phyloP scores from a whole-genome alignment of 2,329 filamentous ascomycete genomes.

The Trichoderma sp. region DNA sequence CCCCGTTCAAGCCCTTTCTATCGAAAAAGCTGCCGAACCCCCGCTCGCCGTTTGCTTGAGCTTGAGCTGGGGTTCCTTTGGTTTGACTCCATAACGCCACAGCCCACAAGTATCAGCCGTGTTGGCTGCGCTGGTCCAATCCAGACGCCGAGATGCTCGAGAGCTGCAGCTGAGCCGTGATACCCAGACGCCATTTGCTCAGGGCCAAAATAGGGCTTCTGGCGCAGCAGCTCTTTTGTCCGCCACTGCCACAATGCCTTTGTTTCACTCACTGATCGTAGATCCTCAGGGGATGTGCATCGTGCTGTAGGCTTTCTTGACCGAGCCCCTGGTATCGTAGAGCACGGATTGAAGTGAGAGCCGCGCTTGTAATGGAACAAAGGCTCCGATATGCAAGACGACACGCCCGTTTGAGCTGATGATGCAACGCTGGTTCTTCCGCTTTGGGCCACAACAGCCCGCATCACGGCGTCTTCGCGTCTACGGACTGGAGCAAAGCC shows the following conservation, averaged over 20 bases:
- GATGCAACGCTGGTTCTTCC: slow-evolving; percentile 6
- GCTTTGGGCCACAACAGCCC: background rate
- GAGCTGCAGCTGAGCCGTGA: slow-evolving; percentile 2
- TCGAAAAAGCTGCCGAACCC: background rate
- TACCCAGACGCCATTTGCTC: slow-evolving; percentile 3
- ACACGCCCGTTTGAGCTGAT: background rate
- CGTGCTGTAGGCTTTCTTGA: background rate
- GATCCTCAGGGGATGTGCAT: background rate
- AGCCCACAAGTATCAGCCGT: slow-evolving; percentile 9
- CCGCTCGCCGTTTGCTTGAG: slow-evolving; percentile 13
- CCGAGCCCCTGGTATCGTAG: background rate
- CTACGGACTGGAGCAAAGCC: background rate
- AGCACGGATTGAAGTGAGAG: background rate
- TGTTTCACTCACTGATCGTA: background rate
- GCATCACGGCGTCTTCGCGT: background rate
- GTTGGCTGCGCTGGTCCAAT: slow-evolving; percentile 13
- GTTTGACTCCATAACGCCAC: slow-evolving; percentile 8
- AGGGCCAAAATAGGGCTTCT: background rate
- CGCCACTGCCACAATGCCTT: slow-evolving; percentile 13
- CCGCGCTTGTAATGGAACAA: background rate
- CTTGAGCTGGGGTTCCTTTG: background rate
- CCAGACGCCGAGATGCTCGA: background rate
- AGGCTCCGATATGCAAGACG: background rate
- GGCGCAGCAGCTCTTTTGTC: background rate
- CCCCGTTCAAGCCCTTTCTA: no score